Evolutionary conservation across 106 monocot species (phyloP).

Genomic region (Xerophyta viscosa): DNA sequence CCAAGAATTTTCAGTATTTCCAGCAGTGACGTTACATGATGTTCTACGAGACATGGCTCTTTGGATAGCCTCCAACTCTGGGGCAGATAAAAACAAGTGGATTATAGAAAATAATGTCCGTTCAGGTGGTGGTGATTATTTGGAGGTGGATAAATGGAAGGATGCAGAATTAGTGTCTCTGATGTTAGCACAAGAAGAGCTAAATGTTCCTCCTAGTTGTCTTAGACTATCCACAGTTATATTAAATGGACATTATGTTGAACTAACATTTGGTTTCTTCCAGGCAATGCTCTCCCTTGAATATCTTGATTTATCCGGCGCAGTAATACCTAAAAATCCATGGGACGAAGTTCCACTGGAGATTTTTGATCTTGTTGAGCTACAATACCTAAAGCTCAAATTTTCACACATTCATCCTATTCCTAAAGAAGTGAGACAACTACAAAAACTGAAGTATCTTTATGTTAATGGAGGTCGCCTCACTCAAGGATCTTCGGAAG

Average conservation of each 20-base stretch:
- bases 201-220: background rate
- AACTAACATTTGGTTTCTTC: background rate
- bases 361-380: background rate
- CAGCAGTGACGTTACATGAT: background rate
- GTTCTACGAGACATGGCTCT: conserved; percentile 9
- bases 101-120: background rate
- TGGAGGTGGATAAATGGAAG: background rate
- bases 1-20: background rate
- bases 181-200: background rate
- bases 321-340: too few relatives aligned
- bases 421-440: background rate
- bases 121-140: background rate
- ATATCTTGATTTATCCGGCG: background rate
- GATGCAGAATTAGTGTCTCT: background rate
- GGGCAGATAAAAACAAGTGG: background rate
- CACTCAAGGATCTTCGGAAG: background rate
- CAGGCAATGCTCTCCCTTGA: background rate
- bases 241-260: background rate
- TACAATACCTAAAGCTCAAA: background rate
- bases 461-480: background rate
- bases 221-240: background rate
- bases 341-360: background rate
- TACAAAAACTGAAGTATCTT: background rate
- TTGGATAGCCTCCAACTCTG: background rate
- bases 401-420: background rate